Evolutionary conservation across 169 alveolate species (phyloP).

Genomic region (Eimeria falciformis): DNA sequence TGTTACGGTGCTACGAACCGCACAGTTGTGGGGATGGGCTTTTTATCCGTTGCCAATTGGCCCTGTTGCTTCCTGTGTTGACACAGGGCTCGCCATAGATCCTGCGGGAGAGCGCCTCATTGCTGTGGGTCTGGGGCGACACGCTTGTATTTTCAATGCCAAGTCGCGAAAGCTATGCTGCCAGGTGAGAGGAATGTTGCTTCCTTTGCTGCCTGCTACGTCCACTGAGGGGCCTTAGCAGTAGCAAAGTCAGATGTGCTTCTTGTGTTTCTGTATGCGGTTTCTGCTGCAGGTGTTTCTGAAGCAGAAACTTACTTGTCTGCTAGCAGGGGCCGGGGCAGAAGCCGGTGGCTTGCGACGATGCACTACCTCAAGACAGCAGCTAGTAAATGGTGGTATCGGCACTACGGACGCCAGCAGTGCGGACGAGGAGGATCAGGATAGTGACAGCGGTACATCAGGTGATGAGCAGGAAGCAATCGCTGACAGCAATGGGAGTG

Average conservation of each 20-base stretch:
- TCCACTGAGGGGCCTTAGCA: not conserved
- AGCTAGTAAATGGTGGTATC: not conserved
- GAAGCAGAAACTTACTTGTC: conserved; percentile 69
- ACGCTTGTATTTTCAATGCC: conserved; percentile 47
- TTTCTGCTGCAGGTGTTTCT: conserved; percentile 61
- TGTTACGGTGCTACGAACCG: not conserved
- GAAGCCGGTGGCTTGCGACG: conserved; percentile 40
- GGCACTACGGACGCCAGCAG: conserved; percentile 18
- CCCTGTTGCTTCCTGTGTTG: not conserved
- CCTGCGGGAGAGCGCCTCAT: conserved; percentile 37
- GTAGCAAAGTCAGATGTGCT: not conserved
- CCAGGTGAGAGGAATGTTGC: conserved; percentile 12
- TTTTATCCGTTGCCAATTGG: not conserved
- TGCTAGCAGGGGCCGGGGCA: conserved; percentile 38
- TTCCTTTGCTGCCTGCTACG: not conserved
- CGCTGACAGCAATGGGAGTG: no score
- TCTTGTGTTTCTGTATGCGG: not conserved
- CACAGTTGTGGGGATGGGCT: not conserved
- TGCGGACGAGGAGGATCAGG: not conserved
- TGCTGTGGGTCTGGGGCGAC: conserved; percentile 75
- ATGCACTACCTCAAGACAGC: not conserved
- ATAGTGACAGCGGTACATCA: not conserved
- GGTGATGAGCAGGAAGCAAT: not conserved
- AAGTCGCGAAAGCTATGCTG: conserved; percentile 59
- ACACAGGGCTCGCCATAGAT: conserved; percentile 52